Evolutionary conservation across 306 rosid species (phyloP).

Genomic region (Cicer bijugum): DNA sequence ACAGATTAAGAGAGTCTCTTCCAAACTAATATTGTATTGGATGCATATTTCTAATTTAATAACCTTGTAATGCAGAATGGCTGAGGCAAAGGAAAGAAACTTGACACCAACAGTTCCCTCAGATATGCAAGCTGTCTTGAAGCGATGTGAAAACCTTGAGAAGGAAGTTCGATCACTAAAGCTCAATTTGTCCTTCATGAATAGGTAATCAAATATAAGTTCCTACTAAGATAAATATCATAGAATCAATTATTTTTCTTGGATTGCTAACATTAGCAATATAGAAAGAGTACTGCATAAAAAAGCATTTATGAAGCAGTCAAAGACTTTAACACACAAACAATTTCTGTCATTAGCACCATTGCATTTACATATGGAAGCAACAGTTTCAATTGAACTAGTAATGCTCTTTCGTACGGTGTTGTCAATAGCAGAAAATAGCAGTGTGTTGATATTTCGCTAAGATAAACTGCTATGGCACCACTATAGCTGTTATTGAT

Average conservation of each 20-base stretch:
- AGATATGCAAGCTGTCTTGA: constrained; percentile 81
- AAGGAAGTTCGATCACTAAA: constrained; percentile 93
- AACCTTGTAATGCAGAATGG: constrained; percentile 71
- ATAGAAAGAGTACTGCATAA: no score
- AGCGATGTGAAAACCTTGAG: constrained; percentile 90
- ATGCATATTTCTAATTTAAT: constrained; percentile 1
- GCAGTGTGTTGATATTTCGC: no score
- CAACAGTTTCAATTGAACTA: no score
- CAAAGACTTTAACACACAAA: no score
- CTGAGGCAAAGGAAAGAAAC: constrained; percentile 94
- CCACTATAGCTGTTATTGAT: not conserved
- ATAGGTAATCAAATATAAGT: constrained; percentile 61
- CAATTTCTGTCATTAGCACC: no score
- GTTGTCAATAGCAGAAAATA: no score
- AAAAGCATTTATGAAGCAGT: no score
- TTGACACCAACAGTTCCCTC: constrained; percentile 80
- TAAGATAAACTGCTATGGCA: no score
- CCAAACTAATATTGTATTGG: not conserved
- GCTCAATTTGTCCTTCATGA: constrained; percentile 92
- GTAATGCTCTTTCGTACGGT: not conserved
- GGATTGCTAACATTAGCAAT: no score
- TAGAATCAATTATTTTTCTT: no score
- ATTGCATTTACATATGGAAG: no score
- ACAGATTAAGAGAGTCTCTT: constrained; percentile 25
- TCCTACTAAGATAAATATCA: not conserved